phyloP scores from a whole-genome alignment of 768 basidiomycete genomes.

The Mycena vulgaris region DNA sequence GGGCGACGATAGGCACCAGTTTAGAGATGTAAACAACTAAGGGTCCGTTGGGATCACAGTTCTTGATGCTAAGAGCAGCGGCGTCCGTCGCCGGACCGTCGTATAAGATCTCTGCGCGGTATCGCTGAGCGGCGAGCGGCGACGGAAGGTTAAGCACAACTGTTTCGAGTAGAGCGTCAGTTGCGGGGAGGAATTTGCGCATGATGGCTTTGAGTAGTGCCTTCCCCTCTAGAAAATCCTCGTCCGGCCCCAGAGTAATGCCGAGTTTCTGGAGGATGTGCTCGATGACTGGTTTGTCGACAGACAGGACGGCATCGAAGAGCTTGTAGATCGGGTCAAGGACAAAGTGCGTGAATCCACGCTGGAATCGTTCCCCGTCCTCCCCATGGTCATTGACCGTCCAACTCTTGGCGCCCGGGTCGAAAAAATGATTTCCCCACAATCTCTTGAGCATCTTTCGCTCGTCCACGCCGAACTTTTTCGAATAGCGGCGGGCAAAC shows the following conservation, averaged over 20 bases:
- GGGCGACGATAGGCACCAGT: constrained; percentile 90
- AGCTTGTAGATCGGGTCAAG: constrained; percentile 99
- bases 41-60: constrained; percentile 96
- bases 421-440: constrained; percentile 98
- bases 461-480: constrained; percentile 99
- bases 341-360: constrained; percentile 98
- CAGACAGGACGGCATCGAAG: constrained; percentile 94
- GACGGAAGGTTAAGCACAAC: constrained; percentile 96
- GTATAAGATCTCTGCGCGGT: constrained; percentile 99
- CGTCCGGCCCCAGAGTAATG: constrained; percentile 88
- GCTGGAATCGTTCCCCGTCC: constrained; percentile 91
- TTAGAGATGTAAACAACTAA: constrained; percentile 98
- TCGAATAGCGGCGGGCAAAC: constrained; percentile 94
- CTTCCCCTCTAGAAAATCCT: constrained; percentile 95
- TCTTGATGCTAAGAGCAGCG: constrained; percentile 96
- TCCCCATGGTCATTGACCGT: constrained; percentile 79
- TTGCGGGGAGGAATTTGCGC: constrained; percentile 99
- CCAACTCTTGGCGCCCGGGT: constrained; percentile 97
- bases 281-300: constrained; percentile 91
- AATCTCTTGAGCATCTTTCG: constrained; percentile 85
- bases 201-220: constrained; percentile 96
- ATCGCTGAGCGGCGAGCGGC: constrained; percentile 95
- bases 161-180: constrained; percentile 99
- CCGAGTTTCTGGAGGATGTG: constrained; percentile 96
- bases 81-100: constrained; percentile 99